Conservation (phyloP, 2,329 filamentous ascomycete genomes). For the Gremmenia infestans region DNA sequence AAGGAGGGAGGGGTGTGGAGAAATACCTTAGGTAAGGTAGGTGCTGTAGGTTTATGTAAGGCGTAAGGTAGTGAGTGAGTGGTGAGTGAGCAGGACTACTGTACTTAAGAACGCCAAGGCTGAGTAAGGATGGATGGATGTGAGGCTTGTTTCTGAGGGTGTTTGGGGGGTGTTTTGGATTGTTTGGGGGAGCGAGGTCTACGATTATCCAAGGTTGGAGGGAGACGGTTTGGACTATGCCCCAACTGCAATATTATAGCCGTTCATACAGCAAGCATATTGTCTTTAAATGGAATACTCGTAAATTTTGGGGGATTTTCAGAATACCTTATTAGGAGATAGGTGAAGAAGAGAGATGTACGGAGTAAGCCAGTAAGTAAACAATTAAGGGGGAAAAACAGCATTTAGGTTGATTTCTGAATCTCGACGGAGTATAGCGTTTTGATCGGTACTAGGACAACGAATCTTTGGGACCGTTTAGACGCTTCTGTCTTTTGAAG, state of each 20-base stretch:
- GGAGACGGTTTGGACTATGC: too few relatives aligned
- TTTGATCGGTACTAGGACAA: neutral
- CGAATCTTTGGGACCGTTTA: neutral
- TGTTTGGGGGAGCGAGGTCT: neutral
- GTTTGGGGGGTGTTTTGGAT: neutral
- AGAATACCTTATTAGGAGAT: too few relatives aligned
- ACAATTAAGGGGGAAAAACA: neutral
- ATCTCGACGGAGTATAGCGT: neutral
- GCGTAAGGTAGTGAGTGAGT: too few relatives aligned
- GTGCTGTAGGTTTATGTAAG: too few relatives aligned
- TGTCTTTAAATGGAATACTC: too few relatives aligned
- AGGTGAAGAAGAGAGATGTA: too few relatives aligned
- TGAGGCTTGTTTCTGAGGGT: neutral
- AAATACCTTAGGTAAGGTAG: too few relatives aligned
- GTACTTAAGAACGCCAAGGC: neutral
- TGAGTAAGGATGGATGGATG: neutral
- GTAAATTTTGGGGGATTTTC: too few relatives aligned
- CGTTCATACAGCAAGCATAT: too few relatives aligned
- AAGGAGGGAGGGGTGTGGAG: too few relatives aligned
- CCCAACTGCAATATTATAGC: too few relatives aligned
- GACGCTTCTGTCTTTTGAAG: neutral
- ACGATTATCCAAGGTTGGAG: too few relatives aligned
- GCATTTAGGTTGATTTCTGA: neutral
- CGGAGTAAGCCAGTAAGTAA: neutral
- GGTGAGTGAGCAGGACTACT: neutral